A percentile compares a stretch with the other conserved stretches of the same genome.
phyloP scores from a whole-genome alignment of 1,284 basidiomycete species.

The Xerocomus minutiporus region DNA sequence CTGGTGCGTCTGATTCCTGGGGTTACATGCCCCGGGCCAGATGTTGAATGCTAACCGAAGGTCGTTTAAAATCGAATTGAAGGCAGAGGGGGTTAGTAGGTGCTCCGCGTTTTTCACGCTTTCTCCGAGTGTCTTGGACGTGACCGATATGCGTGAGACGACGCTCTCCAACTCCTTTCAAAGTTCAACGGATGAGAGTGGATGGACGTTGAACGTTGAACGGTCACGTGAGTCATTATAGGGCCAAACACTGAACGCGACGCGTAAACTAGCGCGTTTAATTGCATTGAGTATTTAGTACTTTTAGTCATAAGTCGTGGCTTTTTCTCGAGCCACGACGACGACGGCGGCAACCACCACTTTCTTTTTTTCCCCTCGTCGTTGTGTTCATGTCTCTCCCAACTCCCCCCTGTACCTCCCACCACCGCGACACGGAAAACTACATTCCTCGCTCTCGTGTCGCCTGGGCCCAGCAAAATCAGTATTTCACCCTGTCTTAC shows the following conservation, averaged over 20 bases:
- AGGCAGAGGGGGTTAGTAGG: too few relatives aligned
- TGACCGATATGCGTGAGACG: too few relatives aligned
- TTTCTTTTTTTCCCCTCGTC: conserved; percentile 9
- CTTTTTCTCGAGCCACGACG: conserved; percentile 18
- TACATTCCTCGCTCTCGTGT: conserved; percentile 43
- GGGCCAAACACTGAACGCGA: conserved; percentile 31
- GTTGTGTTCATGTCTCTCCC: conserved; percentile 41
- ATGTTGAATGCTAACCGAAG: too few relatives aligned
- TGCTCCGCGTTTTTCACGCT: too few relatives aligned
- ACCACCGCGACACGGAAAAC: conserved; percentile 54
- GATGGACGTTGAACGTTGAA: too few relatives aligned
- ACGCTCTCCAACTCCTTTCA: too few relatives aligned
- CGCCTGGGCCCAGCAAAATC: conserved; percentile 55
- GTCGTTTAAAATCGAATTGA: too few relatives aligned
- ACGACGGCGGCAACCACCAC: conserved; percentile 9
- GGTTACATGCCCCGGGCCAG: too few relatives aligned
- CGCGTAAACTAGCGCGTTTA: conserved; percentile 36
- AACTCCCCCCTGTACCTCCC: conserved; percentile 61
- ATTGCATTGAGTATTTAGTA: conserved; percentile 31
- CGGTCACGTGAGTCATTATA: conserved; percentile 20
- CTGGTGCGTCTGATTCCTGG: too few relatives aligned
- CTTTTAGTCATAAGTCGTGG: conserved; percentile 17
- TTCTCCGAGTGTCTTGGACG: too few relatives aligned
- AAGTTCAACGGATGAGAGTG: too few relatives aligned
- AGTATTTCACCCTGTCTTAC: conserved; percentile 46